Conservation (phyloP, 371 early-diverging fungal genomes). For the Mortierella sp. region DNA sequence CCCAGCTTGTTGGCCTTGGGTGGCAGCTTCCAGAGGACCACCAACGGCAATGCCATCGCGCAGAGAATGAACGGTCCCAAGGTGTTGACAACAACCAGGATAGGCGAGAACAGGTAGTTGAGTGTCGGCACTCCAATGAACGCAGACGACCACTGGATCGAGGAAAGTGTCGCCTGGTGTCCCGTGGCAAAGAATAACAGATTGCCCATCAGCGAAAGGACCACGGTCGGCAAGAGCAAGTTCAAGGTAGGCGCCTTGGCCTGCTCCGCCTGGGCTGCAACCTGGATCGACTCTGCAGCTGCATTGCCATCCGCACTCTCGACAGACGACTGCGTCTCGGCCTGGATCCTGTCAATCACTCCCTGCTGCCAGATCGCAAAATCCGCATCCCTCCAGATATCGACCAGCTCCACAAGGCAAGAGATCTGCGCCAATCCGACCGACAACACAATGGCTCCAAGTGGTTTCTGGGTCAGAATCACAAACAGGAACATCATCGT, state of each 20-base stretch:
- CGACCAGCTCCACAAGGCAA: constrained; percentile 65
- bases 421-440: constrained; percentile 66
- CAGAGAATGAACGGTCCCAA: constrained; percentile 77
- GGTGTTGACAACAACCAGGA: constrained; percentile 84
- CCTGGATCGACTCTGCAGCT: constrained; percentile 15
- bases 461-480: constrained; percentile 76
- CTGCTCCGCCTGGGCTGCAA: constrained; percentile 24
- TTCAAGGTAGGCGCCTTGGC: constrained; percentile 32
- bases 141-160: constrained; percentile 92
- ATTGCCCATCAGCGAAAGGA: constrained; percentile 68
- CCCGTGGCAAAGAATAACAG: constrained; percentile 90
- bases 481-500: constrained; percentile 67
- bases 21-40: constrained; percentile 62
- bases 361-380: constrained; percentile 32
- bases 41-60: constrained; percentile 60
- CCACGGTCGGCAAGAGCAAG: constrained; percentile 49
- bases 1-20: constrained; percentile 57
- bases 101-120: constrained; percentile 77
- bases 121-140: constrained; percentile 87
- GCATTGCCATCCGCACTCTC: constrained; percentile 11
- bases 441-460: constrained; percentile 78
- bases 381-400: constrained; percentile 63
- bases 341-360: constrained; percentile 26
- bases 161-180: constrained; percentile 90
- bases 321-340: constrained; percentile 18